These are phyloP conservation scores for Solanum chilense DNA, from an alignment of 257 asterid species.

Conservation along the genomic window DNA sequence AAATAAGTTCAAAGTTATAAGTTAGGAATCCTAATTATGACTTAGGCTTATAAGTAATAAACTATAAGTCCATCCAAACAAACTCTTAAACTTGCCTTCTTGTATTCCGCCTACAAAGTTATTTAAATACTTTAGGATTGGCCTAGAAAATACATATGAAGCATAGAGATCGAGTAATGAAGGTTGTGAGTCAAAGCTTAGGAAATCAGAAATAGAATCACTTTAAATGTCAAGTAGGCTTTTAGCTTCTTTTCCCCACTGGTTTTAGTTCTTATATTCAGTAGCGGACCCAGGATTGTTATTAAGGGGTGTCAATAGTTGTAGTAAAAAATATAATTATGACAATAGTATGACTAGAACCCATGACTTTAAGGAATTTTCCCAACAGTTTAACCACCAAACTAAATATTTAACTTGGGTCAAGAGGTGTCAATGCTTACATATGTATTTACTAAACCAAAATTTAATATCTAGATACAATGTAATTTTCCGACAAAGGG, in stretches of 20 bases:
- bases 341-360: too few species aligned
- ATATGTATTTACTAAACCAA: too few species aligned
- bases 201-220: neutral
- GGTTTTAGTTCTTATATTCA: neutral
- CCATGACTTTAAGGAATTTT: too few species aligned
- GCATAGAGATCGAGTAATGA: neutral
- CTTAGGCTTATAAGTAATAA: neutral
- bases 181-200: neutral
- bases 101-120: neutral
- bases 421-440: too few species aligned
- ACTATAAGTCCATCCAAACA: neutral
- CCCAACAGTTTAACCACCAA: accelerated
- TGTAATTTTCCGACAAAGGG: too few species aligned
- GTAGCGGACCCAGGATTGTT: too few species aligned
- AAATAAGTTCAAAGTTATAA: neutral
- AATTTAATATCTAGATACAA: too few species aligned
- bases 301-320: too few species aligned
- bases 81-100: neutral
- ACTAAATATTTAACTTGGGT: too few species aligned
- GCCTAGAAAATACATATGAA: neutral
- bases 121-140: neutral
- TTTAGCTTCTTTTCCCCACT: neutral
- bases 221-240: neutral
- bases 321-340: too few species aligned
- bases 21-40: neutral